Percentiles rank a stretch among this genome's conserved stretches.
Evolutionary conservation across 345 rosid species (phyloP).

Genomic region (Rhodamnia argentea): DNA sequence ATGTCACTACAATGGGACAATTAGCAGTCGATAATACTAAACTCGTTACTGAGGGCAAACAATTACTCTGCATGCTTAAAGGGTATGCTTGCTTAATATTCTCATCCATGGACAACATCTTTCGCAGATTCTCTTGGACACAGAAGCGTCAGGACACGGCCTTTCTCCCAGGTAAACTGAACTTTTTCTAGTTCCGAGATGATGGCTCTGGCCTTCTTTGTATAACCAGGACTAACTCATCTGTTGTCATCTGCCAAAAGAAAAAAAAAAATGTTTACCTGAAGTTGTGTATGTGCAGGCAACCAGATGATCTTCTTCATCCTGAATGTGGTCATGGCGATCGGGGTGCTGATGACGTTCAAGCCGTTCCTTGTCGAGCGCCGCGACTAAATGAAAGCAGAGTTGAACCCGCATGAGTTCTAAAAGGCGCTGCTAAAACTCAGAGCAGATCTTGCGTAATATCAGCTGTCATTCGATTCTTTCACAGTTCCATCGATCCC

Average conservation of each 20-base stretch:
- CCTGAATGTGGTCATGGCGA: conserved; percentile 36
- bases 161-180: conserved; percentile 30
- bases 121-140: conserved; percentile 43
- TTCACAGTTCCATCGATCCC: background rate
- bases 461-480: background rate
- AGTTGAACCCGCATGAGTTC: background rate
- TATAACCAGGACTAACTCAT: background rate
- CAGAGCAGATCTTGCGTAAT: background rate
- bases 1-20: background rate
- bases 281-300: conserved; percentile 25
- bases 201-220: background rate
- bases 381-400: background rate
- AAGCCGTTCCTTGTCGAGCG: conserved; percentile 47
- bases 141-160: conserved; percentile 27
- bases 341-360: conserved; percentile 60
- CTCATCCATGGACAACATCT: background rate
- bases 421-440: background rate
- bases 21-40: background rate
- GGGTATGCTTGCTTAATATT: background rate
- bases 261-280: no score
- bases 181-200: background rate
- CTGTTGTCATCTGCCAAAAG: background rate
- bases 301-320: conserved; percentile 56
- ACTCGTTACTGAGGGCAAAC: background rate
- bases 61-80: background rate